These are phyloP conservation scores for Flueggea neowawraea DNA, from an alignment of 441 rosid species.

Conservation along the genomic window DNA sequence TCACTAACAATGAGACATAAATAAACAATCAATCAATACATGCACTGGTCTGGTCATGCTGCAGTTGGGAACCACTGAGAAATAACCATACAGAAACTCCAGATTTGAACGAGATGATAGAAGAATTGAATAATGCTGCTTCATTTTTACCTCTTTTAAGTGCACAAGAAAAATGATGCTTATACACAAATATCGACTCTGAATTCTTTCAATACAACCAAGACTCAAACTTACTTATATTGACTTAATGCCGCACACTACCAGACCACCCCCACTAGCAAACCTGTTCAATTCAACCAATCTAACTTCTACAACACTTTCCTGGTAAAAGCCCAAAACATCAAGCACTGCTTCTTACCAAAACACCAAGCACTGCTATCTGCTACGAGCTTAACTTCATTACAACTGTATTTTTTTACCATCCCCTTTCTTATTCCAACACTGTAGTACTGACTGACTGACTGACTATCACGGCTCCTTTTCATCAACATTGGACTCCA, in stretches of 20 bases:
- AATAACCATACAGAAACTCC: too few species aligned
- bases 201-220: too few species aligned
- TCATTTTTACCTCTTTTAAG: too few species aligned
- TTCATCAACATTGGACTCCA: conserved; percentile 23
- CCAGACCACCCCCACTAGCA: neutral
- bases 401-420: neutral
- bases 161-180: too few species aligned
- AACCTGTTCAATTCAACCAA: neutral
- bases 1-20: too few species aligned
- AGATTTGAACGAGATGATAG: too few species aligned
- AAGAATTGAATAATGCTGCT: too few species aligned
- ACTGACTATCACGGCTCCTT: conserved; percentile 20
- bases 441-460: conserved; percentile 5
- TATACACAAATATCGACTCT: too few species aligned
- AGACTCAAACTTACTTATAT: too few species aligned
- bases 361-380: neutral
- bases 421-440: conserved; percentile 20
- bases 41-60: too few species aligned
- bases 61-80: too few species aligned
- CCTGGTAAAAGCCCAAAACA: neutral
- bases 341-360: neutral
- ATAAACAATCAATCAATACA: too few species aligned
- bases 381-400: neutral
- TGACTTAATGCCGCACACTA: neutral
- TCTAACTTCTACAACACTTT: neutral